phyloP scores from a whole-genome alignment of 1,139 yeast genomes.

The Suhomyces bolitotheri region DNA sequence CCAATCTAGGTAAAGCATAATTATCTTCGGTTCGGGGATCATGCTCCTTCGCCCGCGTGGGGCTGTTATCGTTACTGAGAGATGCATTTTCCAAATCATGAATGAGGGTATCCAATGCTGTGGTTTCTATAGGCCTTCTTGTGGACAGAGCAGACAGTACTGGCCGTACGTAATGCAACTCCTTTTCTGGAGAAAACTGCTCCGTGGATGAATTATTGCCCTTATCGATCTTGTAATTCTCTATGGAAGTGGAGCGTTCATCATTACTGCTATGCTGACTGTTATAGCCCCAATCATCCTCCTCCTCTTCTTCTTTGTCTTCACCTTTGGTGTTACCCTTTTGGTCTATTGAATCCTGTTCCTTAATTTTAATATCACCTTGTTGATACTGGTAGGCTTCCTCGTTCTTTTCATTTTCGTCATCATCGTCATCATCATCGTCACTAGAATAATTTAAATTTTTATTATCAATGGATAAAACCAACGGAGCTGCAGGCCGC shows the following conservation, averaged over 20 bases:
- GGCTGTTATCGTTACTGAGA: conserved; percentile 11
- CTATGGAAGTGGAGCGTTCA: conserved; percentile 6
- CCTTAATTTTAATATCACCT: conserved; percentile 12
- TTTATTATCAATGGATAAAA: conserved; percentile 28
- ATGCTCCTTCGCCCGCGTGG: conserved; percentile 5
- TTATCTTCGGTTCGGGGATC: conserved; percentile 4
- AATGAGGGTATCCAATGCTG: conserved; percentile 39
- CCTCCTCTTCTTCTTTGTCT: conserved; percentile 19
- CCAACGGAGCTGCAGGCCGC: conserved; percentile 20
- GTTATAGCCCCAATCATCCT: conserved; percentile 32
- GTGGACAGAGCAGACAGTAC: not conserved
- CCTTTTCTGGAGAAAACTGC: conserved; percentile 3
- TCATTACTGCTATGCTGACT: conserved; percentile 25
- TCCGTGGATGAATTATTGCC: not conserved
- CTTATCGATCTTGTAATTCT: not conserved
- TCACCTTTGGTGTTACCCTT: conserved; percentile 3
- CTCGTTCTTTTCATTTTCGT: conserved; percentile 19
- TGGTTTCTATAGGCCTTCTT: conserved; percentile 18
- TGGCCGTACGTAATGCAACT: conserved; percentile 7
- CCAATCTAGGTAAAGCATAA: conserved; percentile 24
- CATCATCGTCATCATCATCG: conserved; percentile 20
- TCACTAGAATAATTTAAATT: conserved; percentile 17
- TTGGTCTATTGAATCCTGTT: conserved; percentile 13
- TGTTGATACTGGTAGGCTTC: not conserved
- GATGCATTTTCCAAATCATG: conserved; percentile 36